These are phyloP conservation scores for Hypoxylon rickii DNA, from an alignment of 495 filamentous ascomycete species.

Conservation along the genomic window DNA sequence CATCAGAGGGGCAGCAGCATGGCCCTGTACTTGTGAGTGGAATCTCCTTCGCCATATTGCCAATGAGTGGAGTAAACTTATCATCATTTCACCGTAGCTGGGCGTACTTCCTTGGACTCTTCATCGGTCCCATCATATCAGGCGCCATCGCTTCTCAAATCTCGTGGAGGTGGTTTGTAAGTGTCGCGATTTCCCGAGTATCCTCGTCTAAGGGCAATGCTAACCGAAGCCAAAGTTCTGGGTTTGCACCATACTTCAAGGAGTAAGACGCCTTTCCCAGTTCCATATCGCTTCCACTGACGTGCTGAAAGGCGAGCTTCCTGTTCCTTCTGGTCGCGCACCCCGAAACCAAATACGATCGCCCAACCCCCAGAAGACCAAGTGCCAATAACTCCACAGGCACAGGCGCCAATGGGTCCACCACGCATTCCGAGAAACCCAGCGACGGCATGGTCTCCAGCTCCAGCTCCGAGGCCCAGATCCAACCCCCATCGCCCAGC, in stretches of 20 bases:
- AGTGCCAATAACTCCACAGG: background rate
- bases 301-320: slow-evolving; percentile 33
- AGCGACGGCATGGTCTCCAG: slow-evolving; percentile 23
- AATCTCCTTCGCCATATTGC: too few species aligned
- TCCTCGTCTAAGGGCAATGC: slow-evolving; percentile 18
- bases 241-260: slow-evolving; percentile 36
- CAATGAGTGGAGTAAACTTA: slow-evolving; percentile 21
- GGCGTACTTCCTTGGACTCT: slow-evolving; percentile 44
- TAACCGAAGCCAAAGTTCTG: slow-evolving; percentile 26
- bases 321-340: slow-evolving; percentile 29
- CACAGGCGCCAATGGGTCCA: background rate
- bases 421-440: slow-evolving; percentile 4
- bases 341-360: slow-evolving; percentile 66
- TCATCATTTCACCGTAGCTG: slow-evolving; percentile 32
- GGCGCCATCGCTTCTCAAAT: slow-evolving; percentile 61
- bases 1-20: slow-evolving; percentile 68
- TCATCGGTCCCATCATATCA: slow-evolving; percentile 62
- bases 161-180: slow-evolving; percentile 54
- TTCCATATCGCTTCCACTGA: too few species aligned
- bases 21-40: slow-evolving; percentile 63
- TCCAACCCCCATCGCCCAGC: slow-evolving; percentile 1
- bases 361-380: slow-evolving; percentile 19
- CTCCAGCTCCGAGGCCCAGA: slow-evolving; percentile 15
- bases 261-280: slow-evolving; percentile 50
- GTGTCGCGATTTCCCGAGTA: slow-evolving; percentile 52